phyloP scores from a whole-genome alignment of 495 filamentous ascomycete species.

The Parachaetomium inaequale region DNA sequence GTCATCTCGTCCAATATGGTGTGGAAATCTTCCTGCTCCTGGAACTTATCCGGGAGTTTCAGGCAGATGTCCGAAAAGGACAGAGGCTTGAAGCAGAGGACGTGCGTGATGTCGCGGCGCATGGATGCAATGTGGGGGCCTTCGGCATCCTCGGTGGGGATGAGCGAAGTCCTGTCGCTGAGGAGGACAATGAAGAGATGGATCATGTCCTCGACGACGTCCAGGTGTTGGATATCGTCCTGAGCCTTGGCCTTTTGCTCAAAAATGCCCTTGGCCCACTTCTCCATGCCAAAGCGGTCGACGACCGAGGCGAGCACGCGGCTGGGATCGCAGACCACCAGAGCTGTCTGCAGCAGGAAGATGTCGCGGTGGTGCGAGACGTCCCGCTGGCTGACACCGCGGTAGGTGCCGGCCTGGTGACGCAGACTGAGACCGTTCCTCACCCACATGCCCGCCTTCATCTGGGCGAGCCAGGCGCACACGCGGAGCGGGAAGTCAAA shows the following conservation, averaged over 20 bases:
- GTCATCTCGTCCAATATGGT: constrained; percentile 86
- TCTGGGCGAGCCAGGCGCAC: constrained; percentile 94
- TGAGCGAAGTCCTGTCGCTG: constrained; percentile 80
- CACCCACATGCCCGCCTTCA: constrained; percentile 98
- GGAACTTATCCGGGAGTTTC: constrained; percentile 79
- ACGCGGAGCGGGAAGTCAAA: constrained; percentile 93
- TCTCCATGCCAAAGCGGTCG: constrained; percentile 82
- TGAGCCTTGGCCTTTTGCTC: constrained; percentile 59
- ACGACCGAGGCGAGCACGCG: constrained; percentile 84
- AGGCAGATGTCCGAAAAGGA: constrained; percentile 84
- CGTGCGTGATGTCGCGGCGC: constrained; percentile 85
- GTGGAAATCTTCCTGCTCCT: constrained; percentile 73
- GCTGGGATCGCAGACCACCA: constrained; percentile 81
- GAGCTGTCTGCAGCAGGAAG: constrained; percentile 83
- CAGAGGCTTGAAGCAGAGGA: constrained; percentile 91
- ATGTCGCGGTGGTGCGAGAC: constrained; percentile 93
- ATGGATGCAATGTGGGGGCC: constrained; percentile 63
- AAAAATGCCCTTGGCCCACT: constrained; percentile 85
- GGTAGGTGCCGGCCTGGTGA: constrained; percentile 90
- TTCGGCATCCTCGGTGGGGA: constrained; percentile 63
- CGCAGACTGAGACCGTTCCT: constrained; percentile 92
- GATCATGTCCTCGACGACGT: constrained; percentile 93
- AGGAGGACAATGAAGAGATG: constrained; percentile 87
- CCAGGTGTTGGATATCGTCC: constrained; percentile 81
- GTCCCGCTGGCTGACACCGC: constrained; percentile 80